A percentile compares a stretch with the other conserved stretches of the same genome.
phyloP scores from a whole-genome alignment of 208 protist genomes.

The Crithidia sp. region DNA sequence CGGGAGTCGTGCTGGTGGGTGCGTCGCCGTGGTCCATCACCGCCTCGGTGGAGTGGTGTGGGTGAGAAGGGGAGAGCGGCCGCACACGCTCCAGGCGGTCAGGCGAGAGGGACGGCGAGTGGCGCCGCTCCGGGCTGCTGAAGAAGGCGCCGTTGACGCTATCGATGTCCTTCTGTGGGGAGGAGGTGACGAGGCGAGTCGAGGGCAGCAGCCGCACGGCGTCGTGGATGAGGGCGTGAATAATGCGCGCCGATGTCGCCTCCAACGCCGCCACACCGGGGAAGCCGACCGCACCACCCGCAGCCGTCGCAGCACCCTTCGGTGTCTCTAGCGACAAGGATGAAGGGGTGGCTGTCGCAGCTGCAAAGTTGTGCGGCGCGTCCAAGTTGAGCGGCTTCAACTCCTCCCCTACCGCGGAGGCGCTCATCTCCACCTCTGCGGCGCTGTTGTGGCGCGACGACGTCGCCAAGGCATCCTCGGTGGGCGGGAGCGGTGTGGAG shows the following conservation, averaged over 20 bases:
- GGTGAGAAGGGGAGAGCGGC: conserved; percentile 4
- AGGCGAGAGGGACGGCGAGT: background rate
- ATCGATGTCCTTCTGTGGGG: background rate
- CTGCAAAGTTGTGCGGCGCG: background rate
- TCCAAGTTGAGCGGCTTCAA: conserved; percentile 2
- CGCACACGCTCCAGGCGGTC: conserved; percentile 4
- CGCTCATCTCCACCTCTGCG: background rate
- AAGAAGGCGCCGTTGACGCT: background rate
- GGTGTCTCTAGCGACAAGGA: too few relatives aligned
- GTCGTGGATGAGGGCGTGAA: conserved; percentile 4
- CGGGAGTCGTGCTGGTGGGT: too few relatives aligned
- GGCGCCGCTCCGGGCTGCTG: background rate
- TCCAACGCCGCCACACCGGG: conserved; percentile 5
- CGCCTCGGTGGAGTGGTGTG: background rate
- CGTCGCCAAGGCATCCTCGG: too few relatives aligned
- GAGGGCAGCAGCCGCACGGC: conserved; percentile 11
- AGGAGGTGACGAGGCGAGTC: background rate
- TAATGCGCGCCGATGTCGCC: background rate
- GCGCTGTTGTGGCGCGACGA: background rate
- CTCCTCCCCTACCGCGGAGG: conserved; percentile 2
- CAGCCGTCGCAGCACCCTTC: too few relatives aligned
- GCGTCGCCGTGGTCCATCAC: background rate
- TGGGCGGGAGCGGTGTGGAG: too few relatives aligned
- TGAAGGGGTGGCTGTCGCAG: too few relatives aligned
- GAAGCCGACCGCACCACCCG: too few relatives aligned